Evolutionary conservation across 2,329 filamentous ascomycete species (phyloP), one percentile per base, ranked within the genome.

Genomic region (Hyphodiscus sp.): DNA sequence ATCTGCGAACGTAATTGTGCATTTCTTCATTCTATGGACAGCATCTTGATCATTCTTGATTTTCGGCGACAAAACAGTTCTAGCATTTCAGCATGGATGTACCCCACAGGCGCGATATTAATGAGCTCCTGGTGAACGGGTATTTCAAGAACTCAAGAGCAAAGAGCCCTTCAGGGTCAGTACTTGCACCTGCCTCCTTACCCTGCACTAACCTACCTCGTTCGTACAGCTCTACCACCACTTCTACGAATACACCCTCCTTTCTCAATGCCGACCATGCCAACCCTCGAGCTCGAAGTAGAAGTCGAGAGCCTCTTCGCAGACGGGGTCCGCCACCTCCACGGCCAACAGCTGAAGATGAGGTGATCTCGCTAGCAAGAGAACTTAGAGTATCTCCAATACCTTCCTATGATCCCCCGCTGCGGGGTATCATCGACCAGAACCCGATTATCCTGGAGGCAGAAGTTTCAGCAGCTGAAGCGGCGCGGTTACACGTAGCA

Each of bases 271-370:
- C 55, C 20, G 38, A 51, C 30, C 51, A 56, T 46, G 50, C 51
- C 41, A 30, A 47, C 18, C 41, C 50, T 20, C 49, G 49, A 41
- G 29, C 54, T 44, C 55, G 61, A 56, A 61, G 54, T 45, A 55
- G 55, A 50, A 63, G 57, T 50, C 56, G 59, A 53, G 55, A 50
- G 29, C 55, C 45, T 41, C 56, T 30, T 43, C 49, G 53, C 6
- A 58, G 55, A 45, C 45, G 52, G 57, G 63, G 58, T 43, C 59
- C 61, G 54, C 60, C 64, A 26, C 83, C 85, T 6, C 86, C 85
- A 1, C 74, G 75, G 18, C 84, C 86, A 3, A 82, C 70, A 38
- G 85, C 86, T 47, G 87, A 91, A 67, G 86, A 91, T 65, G 87
- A 89, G 67, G 71, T 67, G 16, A 76, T 73, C 15, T 80, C 86